A percentile compares a stretch with the other conserved stretches of the same genome.
These are phyloP conservation scores for Mycogone perniciosa DNA, from an alignment of 2,329 filamentous ascomycete species.

Conservation along the genomic window DNA sequence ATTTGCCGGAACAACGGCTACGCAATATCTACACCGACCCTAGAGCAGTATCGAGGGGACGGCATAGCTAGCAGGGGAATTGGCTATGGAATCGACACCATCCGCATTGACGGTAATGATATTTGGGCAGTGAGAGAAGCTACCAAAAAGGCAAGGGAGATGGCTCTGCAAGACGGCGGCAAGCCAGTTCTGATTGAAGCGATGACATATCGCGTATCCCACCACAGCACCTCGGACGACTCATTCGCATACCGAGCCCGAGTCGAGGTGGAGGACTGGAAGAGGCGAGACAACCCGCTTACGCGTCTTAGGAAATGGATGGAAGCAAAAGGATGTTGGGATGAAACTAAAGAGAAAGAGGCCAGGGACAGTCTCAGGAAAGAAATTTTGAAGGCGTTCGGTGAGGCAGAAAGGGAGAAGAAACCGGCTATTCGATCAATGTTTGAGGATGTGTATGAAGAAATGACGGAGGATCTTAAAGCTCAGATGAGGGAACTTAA, in stretches of 20 bases:
- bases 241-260: conserved; percentile 91
- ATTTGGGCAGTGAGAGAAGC: conserved; percentile 82
- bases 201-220: conserved; percentile 96
- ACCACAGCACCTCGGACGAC: conserved; percentile 96
- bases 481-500: conserved; percentile 67
- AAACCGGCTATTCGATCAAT: conserved; percentile 64
- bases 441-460: conserved; percentile 88
- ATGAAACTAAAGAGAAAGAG: conserved; percentile 73
- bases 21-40: conserved; percentile 80
- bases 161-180: conserved; percentile 75
- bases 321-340: conserved; percentile 76
- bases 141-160: conserved; percentile 66
- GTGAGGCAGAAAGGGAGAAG: conserved; percentile 74
- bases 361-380: conserved; percentile 60
- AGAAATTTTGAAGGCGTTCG: conserved; percentile 77
- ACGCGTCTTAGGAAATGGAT: conserved; percentile 84
- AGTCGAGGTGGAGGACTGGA: conserved; percentile 95
- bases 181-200: conserved; percentile 84
- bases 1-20: conserved; percentile 92
- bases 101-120: conserved; percentile 90
- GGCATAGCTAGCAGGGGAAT: conserved; percentile 82
- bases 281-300: conserved; percentile 81
- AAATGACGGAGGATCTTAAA: conserved; percentile 71
- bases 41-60: conserved; percentile 87
- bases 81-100: conserved; percentile 90